Evolutionary conservation across 2,329 filamentous ascomycete genomes (phyloP), one percentile per base, ranked within the genome.

Genomic region (Cordyceps sp.): DNA sequence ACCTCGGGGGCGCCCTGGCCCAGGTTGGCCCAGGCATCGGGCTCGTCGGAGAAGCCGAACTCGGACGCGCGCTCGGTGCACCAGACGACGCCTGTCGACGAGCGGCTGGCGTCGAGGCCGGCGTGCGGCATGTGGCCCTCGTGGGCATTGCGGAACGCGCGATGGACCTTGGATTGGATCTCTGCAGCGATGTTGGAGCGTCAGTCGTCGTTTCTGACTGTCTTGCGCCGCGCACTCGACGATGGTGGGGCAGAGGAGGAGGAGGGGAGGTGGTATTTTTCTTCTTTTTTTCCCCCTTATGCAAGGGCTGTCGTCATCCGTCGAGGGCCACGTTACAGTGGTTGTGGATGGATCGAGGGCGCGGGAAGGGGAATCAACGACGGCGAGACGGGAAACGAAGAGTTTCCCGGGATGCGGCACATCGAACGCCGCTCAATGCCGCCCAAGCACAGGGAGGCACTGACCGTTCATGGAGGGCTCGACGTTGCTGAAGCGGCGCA

Each of bases 31-130:
- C 88, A 94, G 40, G 66, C 58, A 3, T 79, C 68, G 10, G 84
- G 86, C 42, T 86, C 67, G 4, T 94, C 86, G 31, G 73, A 61
- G 61, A 79, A 94, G 45, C 88, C 88, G 58, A 88, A 81, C 57
- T 94, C 85, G 52, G 75, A 72, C 33, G 86, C 86, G 44, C 83
- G 78, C 59, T 90, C 81, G 4, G 78, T 84, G 42, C 78, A 85
- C 88, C 88, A 94, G 40, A 94, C 81, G 4, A 94, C 88, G 56
- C 88, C 88, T 12, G 88, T 96, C 13, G 82, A 92, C 28, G 84
- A 80, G 54, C 85, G 74, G 38, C 75, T 80, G 33, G 84, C 79
- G 49, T 94, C 86, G 42, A 94, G 77, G 45, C 86, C 88, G 37
- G 86, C 84, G 54, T 94, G 86, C 30, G 83, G 78, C 51, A 82